Percentiles rank a stretch among this genome's conserved stretches.
Conservation (phyloP, 352 stramenopile genomes). For the Phytophthora tentaculata region DNA sequence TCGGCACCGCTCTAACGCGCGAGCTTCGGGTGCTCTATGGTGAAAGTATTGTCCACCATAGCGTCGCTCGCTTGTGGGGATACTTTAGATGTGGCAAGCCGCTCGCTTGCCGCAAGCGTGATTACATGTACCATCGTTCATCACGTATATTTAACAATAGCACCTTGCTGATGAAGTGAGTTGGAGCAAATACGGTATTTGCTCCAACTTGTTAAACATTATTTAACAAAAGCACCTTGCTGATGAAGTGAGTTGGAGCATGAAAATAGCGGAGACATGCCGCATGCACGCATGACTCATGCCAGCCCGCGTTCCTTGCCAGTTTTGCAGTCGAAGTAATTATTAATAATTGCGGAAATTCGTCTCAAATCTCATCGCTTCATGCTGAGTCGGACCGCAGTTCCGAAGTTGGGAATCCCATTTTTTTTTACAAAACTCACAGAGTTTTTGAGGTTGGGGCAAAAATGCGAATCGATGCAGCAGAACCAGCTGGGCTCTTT, state of each 20-base stretch:
- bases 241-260: slow-evolving; percentile 8
- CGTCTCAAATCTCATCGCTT: slow-evolving; percentile 9
- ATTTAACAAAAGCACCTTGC: slow-evolving; percentile 10
- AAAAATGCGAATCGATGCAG: slow-evolving; percentile 18
- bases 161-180: slow-evolving; percentile 9
- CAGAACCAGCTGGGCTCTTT: slow-evolving; percentile 35
- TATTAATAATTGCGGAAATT: background rate
- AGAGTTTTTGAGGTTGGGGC: slow-evolving; percentile 13
- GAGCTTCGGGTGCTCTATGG: slow-evolving; percentile 22
- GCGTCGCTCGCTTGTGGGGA: slow-evolving; percentile 33
- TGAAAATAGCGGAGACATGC: background rate
- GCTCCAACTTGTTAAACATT: no score
- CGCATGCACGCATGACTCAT: no score
- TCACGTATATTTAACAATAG: no score
- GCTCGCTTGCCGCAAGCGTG: no score
- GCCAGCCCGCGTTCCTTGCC: no score
- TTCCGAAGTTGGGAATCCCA: no score
- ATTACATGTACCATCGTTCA: background rate
- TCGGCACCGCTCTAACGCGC: slow-evolving; percentile 12
- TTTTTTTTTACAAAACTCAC: no score
- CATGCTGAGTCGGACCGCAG: no score
- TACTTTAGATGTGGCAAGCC: no score
- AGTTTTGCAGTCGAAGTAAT: no score
- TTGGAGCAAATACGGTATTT: no score
- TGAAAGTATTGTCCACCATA: slow-evolving; percentile 26